Conservation (phyloP, 139 green algal species). For the Gonium pectorale region DNA sequence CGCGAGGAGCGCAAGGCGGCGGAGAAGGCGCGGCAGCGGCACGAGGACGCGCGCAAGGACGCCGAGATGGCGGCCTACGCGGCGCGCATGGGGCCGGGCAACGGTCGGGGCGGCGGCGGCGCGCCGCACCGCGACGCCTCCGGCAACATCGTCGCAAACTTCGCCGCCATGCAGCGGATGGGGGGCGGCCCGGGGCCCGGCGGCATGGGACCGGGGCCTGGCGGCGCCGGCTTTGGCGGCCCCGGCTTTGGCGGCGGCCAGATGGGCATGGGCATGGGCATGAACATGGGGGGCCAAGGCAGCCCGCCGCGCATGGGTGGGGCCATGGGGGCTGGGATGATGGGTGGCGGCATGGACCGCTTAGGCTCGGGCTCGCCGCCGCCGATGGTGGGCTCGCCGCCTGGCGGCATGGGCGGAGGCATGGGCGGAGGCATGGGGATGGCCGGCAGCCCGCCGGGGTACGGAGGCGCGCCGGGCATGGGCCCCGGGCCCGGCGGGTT, state of each 20-base stretch:
- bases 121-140: conserved; percentile 4
- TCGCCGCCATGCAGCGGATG: background rate
- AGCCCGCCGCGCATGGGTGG: too few relatives aligned
- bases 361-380: background rate
- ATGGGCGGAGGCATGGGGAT: background rate
- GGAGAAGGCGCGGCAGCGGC: conserved; percentile 37
- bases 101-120: conserved; percentile 2
- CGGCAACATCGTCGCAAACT: background rate
- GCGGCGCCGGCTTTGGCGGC: background rate
- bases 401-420: background rate
- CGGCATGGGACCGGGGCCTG: background rate
- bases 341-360: background rate
- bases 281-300: too few relatives aligned
- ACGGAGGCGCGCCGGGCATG: too few relatives aligned
- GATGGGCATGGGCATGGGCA: conserved; percentile 6
- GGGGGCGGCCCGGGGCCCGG: background rate
- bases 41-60: conserved; percentile 44
- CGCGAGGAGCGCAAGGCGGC: conserved; percentile 43
- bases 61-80: background rate
- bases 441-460: too few relatives aligned
- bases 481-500: too few relatives aligned
- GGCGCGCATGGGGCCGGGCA: background rate
- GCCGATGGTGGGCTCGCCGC: background rate
- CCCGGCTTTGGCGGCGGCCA: background rate
- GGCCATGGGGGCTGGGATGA: background rate